Base-by-base conservation (phyloP, 2,329 filamentous ascomycete genomes). In the Cladosporium sp. region DNA sequence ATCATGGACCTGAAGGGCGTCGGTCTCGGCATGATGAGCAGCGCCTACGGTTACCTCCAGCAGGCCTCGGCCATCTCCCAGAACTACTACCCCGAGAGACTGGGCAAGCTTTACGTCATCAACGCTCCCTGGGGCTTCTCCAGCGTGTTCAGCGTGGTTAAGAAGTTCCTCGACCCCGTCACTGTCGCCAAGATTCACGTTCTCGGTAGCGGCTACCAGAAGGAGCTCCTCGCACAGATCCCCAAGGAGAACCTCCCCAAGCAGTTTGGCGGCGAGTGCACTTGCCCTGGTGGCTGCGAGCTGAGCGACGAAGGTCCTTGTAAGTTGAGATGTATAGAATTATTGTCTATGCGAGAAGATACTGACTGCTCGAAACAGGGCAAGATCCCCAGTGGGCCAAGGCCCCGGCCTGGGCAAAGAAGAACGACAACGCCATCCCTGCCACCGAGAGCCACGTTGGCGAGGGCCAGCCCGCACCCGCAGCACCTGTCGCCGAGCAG, bases 1-100 rank as follows among this genome's bases (percentile, higher is more conserved):
- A 93, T 99, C 82, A 95, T 98, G 90, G 95, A 99, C 81, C 86
- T 97, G 79, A 97, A 97, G 84, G 93, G 93, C 69, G 93, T 99
- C 28, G 92, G 92, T 67, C 82, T 98, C 73, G 86, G 85, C 78
- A 95, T 91, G 81, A 89, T 92, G 52, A 86, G 88, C 69, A 90
- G 90, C 68, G 94, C 97, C 66, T 97, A 96, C 84, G 86, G 88
- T 64, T 98, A 97, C 83, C 87, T 99, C 72, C 88, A 88, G 75
- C 87, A 90, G 78, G 93, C 92, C 55, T 95, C 92, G 38, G 89
- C 84, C 78, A 92, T 99, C 81, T 96, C 92, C 71, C 95, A 98
- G 82, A 97, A 98, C 87, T 96, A 98, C 88, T 99, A 99, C 83
- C 95, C 95, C 8, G 95, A 99, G 86, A 92, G 95, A 67, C 86